Base-by-base conservation (phyloP, 495 filamentous ascomycete genomes). In the Podospora fimiseda region DNA sequence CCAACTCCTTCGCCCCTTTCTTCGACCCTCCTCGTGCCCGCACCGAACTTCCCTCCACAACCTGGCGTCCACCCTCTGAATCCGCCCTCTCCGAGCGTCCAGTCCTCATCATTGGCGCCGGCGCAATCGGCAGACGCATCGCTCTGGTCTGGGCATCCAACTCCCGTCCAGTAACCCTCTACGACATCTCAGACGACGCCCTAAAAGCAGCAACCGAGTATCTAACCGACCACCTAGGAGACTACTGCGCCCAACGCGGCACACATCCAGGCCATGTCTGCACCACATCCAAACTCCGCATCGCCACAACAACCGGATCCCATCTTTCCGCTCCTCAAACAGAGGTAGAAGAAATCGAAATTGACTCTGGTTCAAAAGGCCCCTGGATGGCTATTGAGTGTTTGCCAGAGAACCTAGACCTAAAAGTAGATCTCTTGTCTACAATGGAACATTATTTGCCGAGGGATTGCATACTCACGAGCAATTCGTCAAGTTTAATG, bases 371-470 rank as follows among this genome's bases (percentile, higher is more conserved):
- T 19, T 38, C 51, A 30, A 53, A 61, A 1, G 58, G 58, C 2
- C 71, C 65, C 2, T 80, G 69, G 70, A 67, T 80, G 37, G 74
- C 77, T n/a, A 74, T 84, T 50, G 80, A 84, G 53, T 77, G 75
- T 18, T 72, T 82, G 0, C 80, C 80, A 1, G 80, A 83, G 62
- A 72, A 72, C 18, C 57, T 80, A 8, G 59, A 69, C 9, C 59
- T 80, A 45, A 84, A 83, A 64, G 72, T 74, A 9, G 60, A 62
- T 15, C 70, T 73, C 2, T 70, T 84, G 14, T 75, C 64, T 0
- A 59, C 75, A 9, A 51, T 82, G 6, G 80, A 80, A 19, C 50
- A 56, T 4, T 41, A 67, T 0, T 62, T 74, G 0, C 70, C 71
- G 1, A 22, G 19, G 0, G 72, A 79, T 56, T 76, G 71, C 51